A percentile compares a stretch with the other conserved stretches of the same genome.
phyloP scores from a whole-genome alignment of 2,329 filamentous ascomycete species.

The Penicillium aurantiogriseum region DNA sequence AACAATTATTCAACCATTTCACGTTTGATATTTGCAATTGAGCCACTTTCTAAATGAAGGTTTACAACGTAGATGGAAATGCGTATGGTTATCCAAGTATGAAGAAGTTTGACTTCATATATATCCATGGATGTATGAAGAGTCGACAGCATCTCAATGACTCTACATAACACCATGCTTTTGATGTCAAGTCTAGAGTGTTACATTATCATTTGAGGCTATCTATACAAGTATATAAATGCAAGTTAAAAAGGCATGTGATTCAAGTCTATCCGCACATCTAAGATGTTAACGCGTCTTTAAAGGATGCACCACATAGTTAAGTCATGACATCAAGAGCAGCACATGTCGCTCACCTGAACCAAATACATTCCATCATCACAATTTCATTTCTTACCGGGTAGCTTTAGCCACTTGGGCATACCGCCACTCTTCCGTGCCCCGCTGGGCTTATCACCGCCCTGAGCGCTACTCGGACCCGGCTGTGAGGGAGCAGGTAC shows the following conservation, averaged over 20 bases:
- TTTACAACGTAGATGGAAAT: not conserved
- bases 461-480: constrained; percentile 32
- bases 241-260: not conserved
- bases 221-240: not conserved
- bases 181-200: too few species aligned
- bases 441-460: constrained; percentile 31
- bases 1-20: constrained; percentile 26
- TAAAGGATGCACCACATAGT: not conserved
- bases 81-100: not conserved
- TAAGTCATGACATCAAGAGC: constrained; percentile 10
- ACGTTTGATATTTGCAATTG: constrained; percentile 6
- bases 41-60: not conserved
- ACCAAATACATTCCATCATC: not conserved
- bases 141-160: not conserved
- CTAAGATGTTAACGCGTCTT: not conserved
- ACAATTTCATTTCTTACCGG: constrained; percentile 64
- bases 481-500: constrained; percentile 7
- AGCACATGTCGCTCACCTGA: constrained; percentile 2
- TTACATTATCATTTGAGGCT: not conserved
- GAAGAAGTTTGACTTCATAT: not conserved
- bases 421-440: constrained; percentile 41
- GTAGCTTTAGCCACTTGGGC: constrained; percentile 71
- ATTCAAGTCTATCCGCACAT: constrained; percentile 1
- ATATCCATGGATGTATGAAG: not conserved
- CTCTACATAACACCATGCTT: not conserved